Conservation (phyloP, 495 filamentous ascomycete genomes). For the Aspergillus nanangensis region DNA sequence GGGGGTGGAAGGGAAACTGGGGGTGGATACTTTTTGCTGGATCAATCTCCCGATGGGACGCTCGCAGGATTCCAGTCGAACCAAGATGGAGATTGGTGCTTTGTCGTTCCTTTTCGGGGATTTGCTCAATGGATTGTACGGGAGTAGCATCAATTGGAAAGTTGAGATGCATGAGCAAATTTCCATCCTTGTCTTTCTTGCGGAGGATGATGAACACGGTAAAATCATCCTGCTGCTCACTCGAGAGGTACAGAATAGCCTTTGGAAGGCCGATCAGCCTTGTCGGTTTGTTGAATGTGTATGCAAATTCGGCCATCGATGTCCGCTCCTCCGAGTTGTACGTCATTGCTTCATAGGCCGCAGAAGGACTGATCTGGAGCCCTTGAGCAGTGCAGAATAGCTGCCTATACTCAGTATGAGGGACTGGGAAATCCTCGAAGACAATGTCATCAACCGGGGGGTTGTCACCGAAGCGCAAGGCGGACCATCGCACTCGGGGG, state of each 20-base stretch:
- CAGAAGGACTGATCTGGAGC: not conserved
- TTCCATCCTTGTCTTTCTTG: constrained; percentile 32
- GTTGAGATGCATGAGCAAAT: constrained; percentile 27
- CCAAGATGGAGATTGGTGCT: constrained; percentile 25
- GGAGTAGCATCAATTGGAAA: constrained; percentile 26
- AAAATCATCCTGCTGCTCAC: constrained; percentile 32
- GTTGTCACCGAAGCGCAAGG: constrained; percentile 21
- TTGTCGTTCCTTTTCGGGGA: constrained; percentile 20
- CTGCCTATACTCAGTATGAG: constrained; percentile 24
- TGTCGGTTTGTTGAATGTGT: constrained; percentile 22
- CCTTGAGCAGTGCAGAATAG: constrained; percentile 16
- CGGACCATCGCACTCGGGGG: constrained; percentile 28
- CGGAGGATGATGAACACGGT: constrained; percentile 34
- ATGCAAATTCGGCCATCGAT: constrained; percentile 24
- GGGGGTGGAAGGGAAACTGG: constrained; percentile 32
- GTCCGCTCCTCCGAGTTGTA: constrained; percentile 22
- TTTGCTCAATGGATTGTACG: constrained; percentile 27
- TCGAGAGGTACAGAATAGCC: constrained; percentile 37
- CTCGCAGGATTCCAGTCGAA: constrained; percentile 28
- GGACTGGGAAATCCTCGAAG: constrained; percentile 27
- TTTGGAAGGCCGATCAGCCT: constrained; percentile 32
- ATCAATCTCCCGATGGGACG: constrained; percentile 28
- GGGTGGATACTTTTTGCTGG: constrained; percentile 18
- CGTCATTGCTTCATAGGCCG: not conserved
- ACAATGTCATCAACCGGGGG: constrained; percentile 20